Conservation (phyloP, 2,329 filamentous ascomycete genomes). For the Alternaria burnsii region DNA sequence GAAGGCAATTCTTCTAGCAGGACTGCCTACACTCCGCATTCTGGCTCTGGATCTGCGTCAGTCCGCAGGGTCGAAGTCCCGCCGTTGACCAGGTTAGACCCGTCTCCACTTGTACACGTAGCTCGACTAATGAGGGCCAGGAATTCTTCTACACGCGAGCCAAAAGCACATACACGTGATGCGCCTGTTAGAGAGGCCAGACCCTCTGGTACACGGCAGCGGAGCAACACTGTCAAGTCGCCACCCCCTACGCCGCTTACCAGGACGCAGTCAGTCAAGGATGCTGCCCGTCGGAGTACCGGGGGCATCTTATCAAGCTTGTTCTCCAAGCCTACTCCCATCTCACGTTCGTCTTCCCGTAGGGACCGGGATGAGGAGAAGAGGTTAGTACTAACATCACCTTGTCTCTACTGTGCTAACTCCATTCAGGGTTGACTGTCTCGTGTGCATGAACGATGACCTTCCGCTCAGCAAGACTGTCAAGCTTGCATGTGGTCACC, state of each 20-base stretch:
- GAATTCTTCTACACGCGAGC: slow-evolving; percentile 44
- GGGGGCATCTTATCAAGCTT: slow-evolving; percentile 44
- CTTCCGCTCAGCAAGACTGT: slow-evolving; percentile 69
- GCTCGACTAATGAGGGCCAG: slow-evolving; percentile 32
- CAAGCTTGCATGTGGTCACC: slow-evolving; percentile 79
- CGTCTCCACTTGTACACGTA: slow-evolving; percentile 17
- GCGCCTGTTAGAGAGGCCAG: slow-evolving; percentile 34
- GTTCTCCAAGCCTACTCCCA: slow-evolving; percentile 43
- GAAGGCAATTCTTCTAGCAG: slow-evolving; percentile 47
- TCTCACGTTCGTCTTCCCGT: slow-evolving; percentile 32
- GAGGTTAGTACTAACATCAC: slow-evolving; percentile 21
- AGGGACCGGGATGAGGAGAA: slow-evolving; percentile 38
- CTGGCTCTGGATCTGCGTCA: slow-evolving; percentile 44
- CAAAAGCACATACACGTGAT: slow-evolving; percentile 32
- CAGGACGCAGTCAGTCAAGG: slow-evolving; percentile 39
- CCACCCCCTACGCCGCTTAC: slow-evolving; percentile 34
- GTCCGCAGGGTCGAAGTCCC: slow-evolving; percentile 41
- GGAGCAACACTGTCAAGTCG: slow-evolving; percentile 41
- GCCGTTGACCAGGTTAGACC: slow-evolving; percentile 40
- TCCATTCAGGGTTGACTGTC: slow-evolving; percentile 69
- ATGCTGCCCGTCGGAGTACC: slow-evolving; percentile 41
- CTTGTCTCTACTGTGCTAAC: slow-evolving; percentile 20
- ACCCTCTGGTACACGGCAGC: slow-evolving; percentile 35
- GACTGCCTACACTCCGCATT: slow-evolving; percentile 43
- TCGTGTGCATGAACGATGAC: slow-evolving; percentile 75